Base-by-base conservation (phyloP, 1,284 basidiomycete genomes). In the Fistulinella cinereoalba region DNA sequence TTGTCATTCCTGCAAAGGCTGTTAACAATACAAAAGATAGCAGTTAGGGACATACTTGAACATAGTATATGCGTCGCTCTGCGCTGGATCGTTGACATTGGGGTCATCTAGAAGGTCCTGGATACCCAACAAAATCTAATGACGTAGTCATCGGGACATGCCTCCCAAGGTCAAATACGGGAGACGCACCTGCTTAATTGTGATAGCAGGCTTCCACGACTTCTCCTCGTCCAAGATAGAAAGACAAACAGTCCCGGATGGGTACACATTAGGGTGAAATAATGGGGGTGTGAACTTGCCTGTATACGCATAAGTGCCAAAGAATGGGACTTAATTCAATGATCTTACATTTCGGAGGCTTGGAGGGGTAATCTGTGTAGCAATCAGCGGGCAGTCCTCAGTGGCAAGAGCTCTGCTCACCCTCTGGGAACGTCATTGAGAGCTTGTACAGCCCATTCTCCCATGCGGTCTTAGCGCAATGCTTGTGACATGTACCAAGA, bases 171-270 rank as follows among this genome's bases (percentile, higher is more conserved):
- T 37, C 10, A 44, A 23, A 29, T 34, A 19, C 16, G 2, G 32
- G 37, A 29, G 10, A 62, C 79, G 37, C 32, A 91, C 94, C 79
- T 98, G 95, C 69, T 99, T 99, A 71, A 99, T 93, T 2, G 95
- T 99, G 60, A 99, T 98, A 2, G 94, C 90, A 10, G 97, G 94
- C 68, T 98, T 98, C 97, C 97, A 99, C 6, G 86, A 88, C 70
- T 99, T 99, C 70, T 99, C 97, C 67, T 99, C 97, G 65, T 99
- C 96, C 32, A 99, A 72, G 64, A 99, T 99, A 13, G 94, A 97
- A 19, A 99, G 77, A 67, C 97, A 99, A 42, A 99, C 95, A 18
- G 97, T 99, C 22, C 97, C 97, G 15, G 94, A 97, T 0, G 97
- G 97, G 68, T 97, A 99, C 44, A 99, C 94, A 66, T 99, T 99